Evolutionary conservation across 805 yeast genomes (phyloP).

Genomic region (Starmerella stigmatis): DNA sequence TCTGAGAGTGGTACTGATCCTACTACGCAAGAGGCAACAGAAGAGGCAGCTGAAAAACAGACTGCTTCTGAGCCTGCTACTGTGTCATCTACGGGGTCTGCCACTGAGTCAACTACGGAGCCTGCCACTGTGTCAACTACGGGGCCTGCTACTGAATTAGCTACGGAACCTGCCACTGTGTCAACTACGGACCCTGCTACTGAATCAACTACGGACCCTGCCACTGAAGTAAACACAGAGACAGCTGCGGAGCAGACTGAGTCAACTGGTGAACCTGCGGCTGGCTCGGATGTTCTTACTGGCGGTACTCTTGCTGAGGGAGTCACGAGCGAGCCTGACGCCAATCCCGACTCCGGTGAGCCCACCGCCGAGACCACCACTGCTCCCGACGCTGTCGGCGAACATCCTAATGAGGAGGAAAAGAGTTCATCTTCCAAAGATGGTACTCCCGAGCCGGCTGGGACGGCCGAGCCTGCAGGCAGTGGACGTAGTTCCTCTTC

Average conservation of each 20-base stretch:
- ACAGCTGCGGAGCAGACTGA: neutral
- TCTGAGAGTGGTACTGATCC: neutral
- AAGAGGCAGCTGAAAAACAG: too few species aligned
- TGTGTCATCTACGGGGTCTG: neutral
- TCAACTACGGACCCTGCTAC: neutral
- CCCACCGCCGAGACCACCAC: too few species aligned
- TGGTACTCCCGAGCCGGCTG: neutral
- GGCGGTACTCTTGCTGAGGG: neutral
- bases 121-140: neutral
- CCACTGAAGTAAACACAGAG: too few species aligned
- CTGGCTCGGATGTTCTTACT: neutral
- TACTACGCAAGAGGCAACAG: neutral
- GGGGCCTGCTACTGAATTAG: neutral
- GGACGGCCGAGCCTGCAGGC: slow-evolving; percentile 1
- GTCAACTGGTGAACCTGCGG: neutral
- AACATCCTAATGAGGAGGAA: too few species aligned
- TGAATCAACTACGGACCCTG: neutral
- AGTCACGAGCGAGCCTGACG: neutral
- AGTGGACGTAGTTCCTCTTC: slow-evolving; percentile 14
- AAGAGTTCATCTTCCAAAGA: neutral
- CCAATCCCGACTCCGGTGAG: too few species aligned
- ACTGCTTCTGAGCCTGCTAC: neutral
- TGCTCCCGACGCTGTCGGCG: too few species aligned
- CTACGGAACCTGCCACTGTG: too few species aligned
- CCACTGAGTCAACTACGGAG: neutral